A percentile compares a stretch with the other conserved stretches of the same genome.
phyloP scores from a whole-genome alignment of 1,139 yeast genomes.

The Saccharomyces uvarum region DNA sequence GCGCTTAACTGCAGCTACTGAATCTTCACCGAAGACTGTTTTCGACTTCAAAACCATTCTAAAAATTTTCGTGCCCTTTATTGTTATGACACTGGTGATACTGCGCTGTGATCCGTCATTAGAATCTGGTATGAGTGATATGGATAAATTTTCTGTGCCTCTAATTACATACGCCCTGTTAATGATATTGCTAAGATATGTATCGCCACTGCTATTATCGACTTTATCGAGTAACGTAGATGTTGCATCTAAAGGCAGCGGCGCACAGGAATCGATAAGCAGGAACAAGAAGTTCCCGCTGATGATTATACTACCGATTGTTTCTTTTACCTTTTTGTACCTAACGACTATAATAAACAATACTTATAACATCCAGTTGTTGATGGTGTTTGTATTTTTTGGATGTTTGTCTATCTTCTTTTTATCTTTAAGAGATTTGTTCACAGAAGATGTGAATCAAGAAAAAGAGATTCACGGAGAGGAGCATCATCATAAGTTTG shows the following conservation, averaged over 20 bases:
- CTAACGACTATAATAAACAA: constrained; percentile 6
- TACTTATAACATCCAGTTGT: constrained; percentile 16
- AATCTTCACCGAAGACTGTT: background rate
- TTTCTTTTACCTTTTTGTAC: constrained; percentile 7
- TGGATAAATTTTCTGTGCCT: background rate
- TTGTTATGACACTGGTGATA: background rate
- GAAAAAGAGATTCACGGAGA: constrained; percentile 10
- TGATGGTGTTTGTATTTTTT: constrained; percentile 22
- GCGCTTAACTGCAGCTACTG: constrained; percentile 1
- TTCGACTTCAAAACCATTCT: background rate
- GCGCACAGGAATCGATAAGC: background rate
- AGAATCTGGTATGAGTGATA: background rate
- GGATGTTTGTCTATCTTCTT: constrained; percentile 24
- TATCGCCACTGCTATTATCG: background rate
- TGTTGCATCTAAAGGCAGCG: background rate
- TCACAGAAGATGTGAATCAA: constrained; percentile 13
- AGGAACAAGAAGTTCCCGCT: background rate
- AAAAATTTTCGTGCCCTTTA: background rate
- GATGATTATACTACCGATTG: background rate
- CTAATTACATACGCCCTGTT: background rate
- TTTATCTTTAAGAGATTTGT: constrained; percentile 25
- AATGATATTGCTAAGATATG: background rate
- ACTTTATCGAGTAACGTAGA: background rate
- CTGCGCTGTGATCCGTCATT: background rate
- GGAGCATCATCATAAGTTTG: background rate